Base-by-base conservation (phyloP, 495 filamentous ascomycete species). In the Lasiosphaeria ovina region DNA sequence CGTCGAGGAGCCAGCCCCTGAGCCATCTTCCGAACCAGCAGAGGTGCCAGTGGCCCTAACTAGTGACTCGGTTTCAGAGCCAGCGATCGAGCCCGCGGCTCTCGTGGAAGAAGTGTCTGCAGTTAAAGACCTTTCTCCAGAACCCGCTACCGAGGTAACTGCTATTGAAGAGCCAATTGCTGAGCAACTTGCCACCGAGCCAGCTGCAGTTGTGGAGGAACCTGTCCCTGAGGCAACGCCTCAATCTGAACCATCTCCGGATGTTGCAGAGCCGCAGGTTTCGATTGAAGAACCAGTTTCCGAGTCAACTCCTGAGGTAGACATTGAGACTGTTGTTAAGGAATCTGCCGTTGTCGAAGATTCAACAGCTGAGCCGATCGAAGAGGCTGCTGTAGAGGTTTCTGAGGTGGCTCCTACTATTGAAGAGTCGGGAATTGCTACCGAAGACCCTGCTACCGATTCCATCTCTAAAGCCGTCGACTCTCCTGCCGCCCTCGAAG, bases 201-300 rank as follows among this genome's bases (percentile, higher is more conserved):
- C 24, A 16, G 47, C 47, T 50, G 44, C 24, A 58, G 34, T 50
- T 55, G 60, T 42, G 9, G 60, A 66, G 35, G 62, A 64, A n/a
- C 24, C 44, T 49, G 38, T 44, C 10, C 44, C 35, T 31, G 51
- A 60, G 35, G 17, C 40, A 24, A 24, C 2, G 24, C 24, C 24
- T 24, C 24, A 24, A 24, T 2, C 2, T 24, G 24, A 24, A 24
- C 24, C 24, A 24, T 24, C 24, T 24, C 24, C 24, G 24, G 24
- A 0, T 24, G 24, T 24, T 24, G 24, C 24, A 24, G 24, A 24
- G 24, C 24, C 24, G 24, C 24, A 24, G 24, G 24, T 24, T 24
- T 24, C 24, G 24, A 24, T 24, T 24, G 24, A 24, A 24, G 24
- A 24, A 24, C 24, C 24, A 24, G 24, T 24, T 24, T 24, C 24